Evolutionary conservation across 352 stramenopile genomes (phyloP).

Genomic region (Globisporangium recalcitrans): DNA sequence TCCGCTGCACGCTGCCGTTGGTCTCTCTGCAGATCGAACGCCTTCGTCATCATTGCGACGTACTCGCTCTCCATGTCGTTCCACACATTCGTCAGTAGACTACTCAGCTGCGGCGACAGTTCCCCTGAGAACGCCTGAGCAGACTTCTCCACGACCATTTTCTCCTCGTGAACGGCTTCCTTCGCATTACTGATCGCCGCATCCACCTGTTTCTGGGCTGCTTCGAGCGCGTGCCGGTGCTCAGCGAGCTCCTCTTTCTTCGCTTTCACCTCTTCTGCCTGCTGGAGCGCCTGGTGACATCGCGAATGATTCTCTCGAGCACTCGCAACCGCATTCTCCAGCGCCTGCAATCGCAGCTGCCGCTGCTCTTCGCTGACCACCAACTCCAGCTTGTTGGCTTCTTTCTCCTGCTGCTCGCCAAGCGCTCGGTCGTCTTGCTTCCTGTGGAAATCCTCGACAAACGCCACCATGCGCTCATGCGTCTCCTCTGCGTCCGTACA

Average conservation of each 20-base stretch:
- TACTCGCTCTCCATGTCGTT: conserved; percentile 57
- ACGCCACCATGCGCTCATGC: conserved; percentile 26
- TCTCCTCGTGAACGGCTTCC: conserved; percentile 26
- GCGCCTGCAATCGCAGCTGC: conserved; percentile 24
- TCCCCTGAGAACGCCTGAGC: conserved; percentile 25
- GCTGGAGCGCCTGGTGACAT: conserved; percentile 34
- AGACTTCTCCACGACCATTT: background rate
- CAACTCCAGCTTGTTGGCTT: conserved; percentile 20
- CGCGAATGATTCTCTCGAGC: conserved; percentile 34
- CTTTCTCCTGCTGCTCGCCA: conserved; percentile 22
- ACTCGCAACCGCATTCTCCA: conserved; percentile 31
- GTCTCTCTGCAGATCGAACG: conserved; percentile 32
- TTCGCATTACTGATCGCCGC: conserved; percentile 15
- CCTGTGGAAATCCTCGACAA: conserved; percentile 30
- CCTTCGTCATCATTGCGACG: conserved; percentile 35
- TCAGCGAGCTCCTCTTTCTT: conserved; percentile 75
- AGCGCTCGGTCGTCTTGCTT: conserved; percentile 15
- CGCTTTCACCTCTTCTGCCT: conserved; percentile 64
- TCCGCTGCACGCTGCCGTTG: conserved; percentile 29
- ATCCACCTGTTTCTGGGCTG: conserved; percentile 31
- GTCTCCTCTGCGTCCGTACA: conserved; percentile 23
- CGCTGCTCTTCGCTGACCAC: conserved; percentile 39
- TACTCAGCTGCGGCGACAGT: conserved; percentile 28
- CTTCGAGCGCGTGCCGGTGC: conserved; percentile 34
- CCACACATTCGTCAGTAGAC: conserved; percentile 41